Evolutionary conservation across 2,329 filamentous ascomycete genomes (phyloP), one percentile per base, ranked within the genome.

Genomic region (Arthrobotrys iridis): DNA sequence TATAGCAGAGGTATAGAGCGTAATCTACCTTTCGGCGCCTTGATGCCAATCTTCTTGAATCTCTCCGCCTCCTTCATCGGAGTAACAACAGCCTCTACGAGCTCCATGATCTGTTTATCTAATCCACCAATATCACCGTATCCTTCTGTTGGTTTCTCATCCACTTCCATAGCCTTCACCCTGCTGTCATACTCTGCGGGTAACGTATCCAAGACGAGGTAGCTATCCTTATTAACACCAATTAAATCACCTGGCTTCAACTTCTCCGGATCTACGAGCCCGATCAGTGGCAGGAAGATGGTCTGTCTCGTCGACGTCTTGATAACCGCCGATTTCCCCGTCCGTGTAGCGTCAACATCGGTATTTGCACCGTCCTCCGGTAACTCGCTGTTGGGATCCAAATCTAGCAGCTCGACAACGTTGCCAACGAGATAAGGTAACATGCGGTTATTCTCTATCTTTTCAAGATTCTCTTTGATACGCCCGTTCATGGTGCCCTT

Each of bases 31-130:
- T 99, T 99, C 11, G 95, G 95, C 41, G 95, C 94, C 85, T 99
- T 99, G 86, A 99, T 99, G 79, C 95, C 95, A 81, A 99, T 97
- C 87, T 97, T 98, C 88, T 97, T 98, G 86, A 99, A 99, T 18
- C 94, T 89, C 80, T 99, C 96, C 1, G 95, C 93, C 84, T 99
- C 94, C 87, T 98, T 98, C 95, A 99, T 99, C 1, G 95, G 95
- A 94, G 94, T 98, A 28, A 99, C 95, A 57, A 99, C 95, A 66
- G 95, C 95, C 85, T 99, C 95, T 6, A 99, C 93, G 64, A 99
- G 87, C 84, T 99, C 96, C 83, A 97, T 94, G 81, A 99, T 99
- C 86, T 99, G 95, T 85, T 99, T 99, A 84, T 97, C 93, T 80
- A 99, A 84, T 59, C 95, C 95, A 84, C 95, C 95, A 11, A 99